These are phyloP conservation scores for Kickxella alabastrina DNA, from an alignment of 192 early-diverging fungal species.

Conservation along the genomic window DNA sequence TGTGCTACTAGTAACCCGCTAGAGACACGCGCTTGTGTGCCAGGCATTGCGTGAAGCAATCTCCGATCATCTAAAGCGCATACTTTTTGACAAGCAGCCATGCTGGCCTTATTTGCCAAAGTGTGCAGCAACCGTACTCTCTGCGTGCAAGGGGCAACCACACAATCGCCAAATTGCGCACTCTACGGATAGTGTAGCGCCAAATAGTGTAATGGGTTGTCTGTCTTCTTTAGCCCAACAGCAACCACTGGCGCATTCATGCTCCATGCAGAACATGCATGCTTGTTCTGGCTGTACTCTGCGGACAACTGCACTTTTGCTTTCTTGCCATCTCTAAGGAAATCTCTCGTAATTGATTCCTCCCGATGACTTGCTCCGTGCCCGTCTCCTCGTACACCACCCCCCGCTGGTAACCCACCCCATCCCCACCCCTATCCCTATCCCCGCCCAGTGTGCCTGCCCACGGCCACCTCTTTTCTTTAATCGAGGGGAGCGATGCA, in stretches of 20 bases:
- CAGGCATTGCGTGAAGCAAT: constrained; percentile 1
- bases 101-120: constrained; percentile 3
- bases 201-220: constrained; percentile 4
- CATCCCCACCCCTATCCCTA: no score
- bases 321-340: not conserved
- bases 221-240: not conserved
- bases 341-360: constrained; percentile 7
- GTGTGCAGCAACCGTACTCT: constrained; percentile 5
- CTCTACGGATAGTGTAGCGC: constrained; percentile 3
- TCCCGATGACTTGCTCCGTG: constrained; percentile 4
- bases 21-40: not conserved
- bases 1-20: constrained; percentile 2
- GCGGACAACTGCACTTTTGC: constrained; percentile 1
- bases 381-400: not conserved
- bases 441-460: not conserved
- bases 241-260: constrained; percentile 5
- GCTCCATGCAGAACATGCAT: constrained; percentile 7
- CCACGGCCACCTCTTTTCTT: no score
- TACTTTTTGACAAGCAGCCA: not conserved
- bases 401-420: constrained; percentile 7
- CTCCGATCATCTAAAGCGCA: no score
- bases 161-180: constrained; percentile 1
- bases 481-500: no score
- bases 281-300: not conserved
- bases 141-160: not conserved